These are phyloP conservation scores for Kurtzmaniella fragi DNA, from an alignment of 805 yeast genomes.

Conservation along the genomic window DNA sequence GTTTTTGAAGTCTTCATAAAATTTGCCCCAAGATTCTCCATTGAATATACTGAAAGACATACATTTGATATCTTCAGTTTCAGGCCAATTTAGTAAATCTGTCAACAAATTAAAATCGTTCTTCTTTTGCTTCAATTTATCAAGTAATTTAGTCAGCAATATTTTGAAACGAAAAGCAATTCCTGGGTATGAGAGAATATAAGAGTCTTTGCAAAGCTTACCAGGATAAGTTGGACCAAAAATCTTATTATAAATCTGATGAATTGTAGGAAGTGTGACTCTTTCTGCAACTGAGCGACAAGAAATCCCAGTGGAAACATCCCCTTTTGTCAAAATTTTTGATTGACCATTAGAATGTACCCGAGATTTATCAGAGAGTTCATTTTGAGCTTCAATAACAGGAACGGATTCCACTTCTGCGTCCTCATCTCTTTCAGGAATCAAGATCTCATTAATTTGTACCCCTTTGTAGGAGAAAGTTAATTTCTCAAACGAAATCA, in stretches of 20 bases:
- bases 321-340: too few species aligned
- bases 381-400: too few species aligned
- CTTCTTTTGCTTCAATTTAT: conserved; percentile 5
- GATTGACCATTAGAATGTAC: too few species aligned
- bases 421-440: conserved; percentile 1
- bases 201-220: conserved; percentile 19
- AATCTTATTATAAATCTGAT: conserved; percentile 46
- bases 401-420: too few species aligned
- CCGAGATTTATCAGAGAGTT: too few species aligned
- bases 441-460: conserved; percentile 22
- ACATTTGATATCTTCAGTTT: conserved; percentile 29
- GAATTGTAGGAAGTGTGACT: conserved; percentile 22
- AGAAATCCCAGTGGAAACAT: too few species aligned
- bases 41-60: conserved; percentile 34
- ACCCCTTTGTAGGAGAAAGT: conserved; percentile 28
- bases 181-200: conserved; percentile 53
- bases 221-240: conserved; percentile 67
- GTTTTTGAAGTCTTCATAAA: conserved; percentile 6
- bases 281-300: not conserved
- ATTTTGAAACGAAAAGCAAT: conserved; percentile 45
- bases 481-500: conserved; percentile 15
- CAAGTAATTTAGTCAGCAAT: conserved; percentile 13
- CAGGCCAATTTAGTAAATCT: conserved; percentile 27
- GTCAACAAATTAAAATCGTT: conserved; percentile 22
- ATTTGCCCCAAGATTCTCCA: conserved; percentile 31